Conservation (phyloP, 805 yeast species). For the Spathaspora sp. region DNA sequence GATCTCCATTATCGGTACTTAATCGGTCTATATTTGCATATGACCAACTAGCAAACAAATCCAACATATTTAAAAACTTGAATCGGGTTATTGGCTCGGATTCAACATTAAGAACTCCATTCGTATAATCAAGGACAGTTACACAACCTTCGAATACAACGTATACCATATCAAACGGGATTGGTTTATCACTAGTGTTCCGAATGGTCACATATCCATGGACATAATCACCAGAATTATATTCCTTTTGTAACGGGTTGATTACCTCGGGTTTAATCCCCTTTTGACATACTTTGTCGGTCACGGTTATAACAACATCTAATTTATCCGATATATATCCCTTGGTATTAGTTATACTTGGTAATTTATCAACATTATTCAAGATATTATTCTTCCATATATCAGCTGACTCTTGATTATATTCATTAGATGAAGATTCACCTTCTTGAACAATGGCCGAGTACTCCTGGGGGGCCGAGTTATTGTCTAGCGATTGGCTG, state of each 20-base stretch:
- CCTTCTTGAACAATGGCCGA: conserved; percentile 6
- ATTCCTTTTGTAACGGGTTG: conserved; percentile 30
- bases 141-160: conserved; percentile 39
- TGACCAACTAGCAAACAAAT: conserved; percentile 42
- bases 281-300: conserved; percentile 36
- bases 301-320: conserved; percentile 31
- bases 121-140: conserved; percentile 19
- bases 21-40: conserved; percentile 40
- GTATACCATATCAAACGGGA: conserved; percentile 42
- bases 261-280: conserved; percentile 33
- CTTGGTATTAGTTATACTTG: conserved; percentile 28
- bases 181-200: conserved; percentile 27
- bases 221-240: conserved; percentile 38
- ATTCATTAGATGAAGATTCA: conserved; percentile 6
- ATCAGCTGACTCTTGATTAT: conserved; percentile 23
- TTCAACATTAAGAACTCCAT: conserved; percentile 22
- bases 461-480: conserved; percentile 6
- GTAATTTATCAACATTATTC: conserved; percentile 39
- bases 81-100: conserved; percentile 24
- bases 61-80: conserved; percentile 41
- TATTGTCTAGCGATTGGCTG: neutral
- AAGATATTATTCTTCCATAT: conserved; percentile 40
- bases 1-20: conserved; percentile 36
- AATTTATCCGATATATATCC: conserved; percentile 21
- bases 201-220: conserved; percentile 41